These are phyloP conservation scores for Luffa aegyptiaca DNA, from an alignment of 306 rosid species.

Conservation along the genomic window DNA sequence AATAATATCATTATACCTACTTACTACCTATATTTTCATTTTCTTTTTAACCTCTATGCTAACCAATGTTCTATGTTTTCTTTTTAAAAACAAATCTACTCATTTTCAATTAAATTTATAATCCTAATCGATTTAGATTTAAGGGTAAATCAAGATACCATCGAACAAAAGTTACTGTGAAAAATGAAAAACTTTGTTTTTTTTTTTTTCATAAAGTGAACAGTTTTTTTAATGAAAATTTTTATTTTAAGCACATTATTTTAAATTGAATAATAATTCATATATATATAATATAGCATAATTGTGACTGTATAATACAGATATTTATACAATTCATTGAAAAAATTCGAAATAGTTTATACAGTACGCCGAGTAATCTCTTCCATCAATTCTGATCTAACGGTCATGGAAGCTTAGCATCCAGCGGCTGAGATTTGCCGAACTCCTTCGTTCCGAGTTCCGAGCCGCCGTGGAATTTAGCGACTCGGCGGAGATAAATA, in stretches of 20 bases:
- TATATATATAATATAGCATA: not conserved
- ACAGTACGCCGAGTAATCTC: not conserved
- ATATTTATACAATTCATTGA: conserved; percentile 10
- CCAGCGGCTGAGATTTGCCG: not conserved
- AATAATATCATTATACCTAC: not conserved
- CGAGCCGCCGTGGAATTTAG: not conserved
- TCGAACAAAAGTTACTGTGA: not conserved
- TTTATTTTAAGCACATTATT: not conserved
- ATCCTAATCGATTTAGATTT: no score
- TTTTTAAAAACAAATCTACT: no score
- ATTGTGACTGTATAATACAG: not conserved
- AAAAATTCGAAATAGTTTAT: conserved; percentile 3
- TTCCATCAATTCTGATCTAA: conserved; percentile 1
- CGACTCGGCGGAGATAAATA: conserved; percentile 40
- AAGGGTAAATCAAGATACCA: not conserved
- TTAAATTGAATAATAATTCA: not conserved
- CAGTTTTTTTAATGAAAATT: not conserved
- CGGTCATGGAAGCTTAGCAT: not conserved
- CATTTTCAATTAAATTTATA: not conserved
- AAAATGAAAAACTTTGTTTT: not conserved
- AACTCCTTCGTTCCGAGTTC: not conserved
- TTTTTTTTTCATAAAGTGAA: not conserved
- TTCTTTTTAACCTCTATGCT: not conserved
- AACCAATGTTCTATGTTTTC: not conserved
- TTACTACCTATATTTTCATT: not conserved